Percentiles rank a stretch among this genome's conserved stretches.
Conservation (phyloP, 768 basidiomycete genomes). For the Strobilomyces echinocephalus region DNA sequence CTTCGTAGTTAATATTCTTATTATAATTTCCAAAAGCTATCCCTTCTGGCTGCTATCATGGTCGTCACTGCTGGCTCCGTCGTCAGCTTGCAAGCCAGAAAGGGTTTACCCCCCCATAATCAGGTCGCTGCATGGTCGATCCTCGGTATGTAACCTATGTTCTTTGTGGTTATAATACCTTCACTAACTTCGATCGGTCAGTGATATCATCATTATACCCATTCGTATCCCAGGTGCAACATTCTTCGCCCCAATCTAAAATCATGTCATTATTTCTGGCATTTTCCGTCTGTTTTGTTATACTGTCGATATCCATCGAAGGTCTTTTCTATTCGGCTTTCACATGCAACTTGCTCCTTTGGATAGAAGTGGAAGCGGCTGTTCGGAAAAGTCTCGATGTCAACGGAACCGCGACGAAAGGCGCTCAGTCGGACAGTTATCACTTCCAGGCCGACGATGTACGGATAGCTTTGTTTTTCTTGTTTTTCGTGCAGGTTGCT, state of each 20-base stretch:
- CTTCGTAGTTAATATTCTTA: neutral
- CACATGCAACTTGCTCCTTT: slow-evolving; percentile 54
- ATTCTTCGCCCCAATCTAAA: slow-evolving; percentile 43
- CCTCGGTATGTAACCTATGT: slow-evolving; percentile 43
- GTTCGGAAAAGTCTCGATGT: slow-evolving; percentile 7
- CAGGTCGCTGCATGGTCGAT: slow-evolving; percentile 63
- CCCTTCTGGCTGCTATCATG: slow-evolving; percentile 45
- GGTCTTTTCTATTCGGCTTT: slow-evolving; percentile 76
- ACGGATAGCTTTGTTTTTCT: slow-evolving; percentile 72
- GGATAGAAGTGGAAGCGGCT: slow-evolving; percentile 61
- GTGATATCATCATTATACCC: slow-evolving; percentile 50
- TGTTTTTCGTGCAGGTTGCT: slow-evolving; percentile 83
- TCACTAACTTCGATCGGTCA: slow-evolving; percentile 33
- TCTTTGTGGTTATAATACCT: neutral
- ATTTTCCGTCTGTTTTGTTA: slow-evolving; percentile 70
- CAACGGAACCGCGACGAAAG: slow-evolving; percentile 4
- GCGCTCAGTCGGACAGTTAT: slow-evolving; percentile 24
- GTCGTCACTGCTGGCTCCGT: slow-evolving; percentile 56
- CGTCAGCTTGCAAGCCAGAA: slow-evolving; percentile 55
- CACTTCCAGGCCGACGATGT: slow-evolving; percentile 58
- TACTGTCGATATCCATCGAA: slow-evolving; percentile 79
- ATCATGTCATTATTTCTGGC: slow-evolving; percentile 62
- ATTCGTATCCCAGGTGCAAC: slow-evolving; percentile 36
- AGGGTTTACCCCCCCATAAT: slow-evolving; percentile 56
- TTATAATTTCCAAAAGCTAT: slow-evolving; percentile 31